A percentile compares a stretch with the other conserved stretches of the same genome.
Conservation (phyloP, 805 yeast genomes). For the Metahyphopichia silvanorum region DNA sequence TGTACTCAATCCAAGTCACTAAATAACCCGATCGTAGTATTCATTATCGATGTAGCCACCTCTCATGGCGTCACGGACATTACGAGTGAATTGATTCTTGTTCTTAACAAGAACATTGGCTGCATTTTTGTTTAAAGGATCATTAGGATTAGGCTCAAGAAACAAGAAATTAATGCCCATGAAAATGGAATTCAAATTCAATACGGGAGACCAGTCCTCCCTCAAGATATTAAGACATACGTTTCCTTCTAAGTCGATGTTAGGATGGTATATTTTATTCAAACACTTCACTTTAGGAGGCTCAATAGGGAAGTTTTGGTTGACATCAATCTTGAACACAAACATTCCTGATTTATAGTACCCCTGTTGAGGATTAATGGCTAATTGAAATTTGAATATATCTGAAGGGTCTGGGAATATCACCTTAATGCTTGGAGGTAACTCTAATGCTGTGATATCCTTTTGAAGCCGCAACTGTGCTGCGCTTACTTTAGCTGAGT, state of each 20-base stretch:
- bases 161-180: constrained; percentile 85
- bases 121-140: constrained; percentile 90
- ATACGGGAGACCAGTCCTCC: constrained; percentile 96
- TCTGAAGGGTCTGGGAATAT: constrained; percentile 51
- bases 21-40: constrained; percentile 59
- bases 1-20: too few species aligned
- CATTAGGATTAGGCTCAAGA: constrained; percentile 86
- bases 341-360: constrained; percentile 69
- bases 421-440: constrained; percentile 55
- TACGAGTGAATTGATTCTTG: constrained; percentile 44
- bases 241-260: constrained; percentile 86
- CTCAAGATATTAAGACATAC: constrained; percentile 87
- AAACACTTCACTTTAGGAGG: constrained; percentile 81
- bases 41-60: constrained; percentile 65
- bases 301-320: constrained; percentile 81
- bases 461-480: constrained; percentile 77
- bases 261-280: constrained; percentile 85
- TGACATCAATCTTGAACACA: constrained; percentile 60
- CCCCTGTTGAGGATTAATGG: constrained; percentile 68
- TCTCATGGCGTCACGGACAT: constrained; percentile 62
- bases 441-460: constrained; percentile 66
- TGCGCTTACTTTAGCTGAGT: constrained; percentile 34
- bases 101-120: constrained; percentile 51
- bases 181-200: constrained; percentile 74
- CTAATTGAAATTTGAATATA: constrained; percentile 59